Evolutionary conservation across 768 basidiomycete species (phyloP).

Genomic region (Lyophyllum atratum): DNA sequence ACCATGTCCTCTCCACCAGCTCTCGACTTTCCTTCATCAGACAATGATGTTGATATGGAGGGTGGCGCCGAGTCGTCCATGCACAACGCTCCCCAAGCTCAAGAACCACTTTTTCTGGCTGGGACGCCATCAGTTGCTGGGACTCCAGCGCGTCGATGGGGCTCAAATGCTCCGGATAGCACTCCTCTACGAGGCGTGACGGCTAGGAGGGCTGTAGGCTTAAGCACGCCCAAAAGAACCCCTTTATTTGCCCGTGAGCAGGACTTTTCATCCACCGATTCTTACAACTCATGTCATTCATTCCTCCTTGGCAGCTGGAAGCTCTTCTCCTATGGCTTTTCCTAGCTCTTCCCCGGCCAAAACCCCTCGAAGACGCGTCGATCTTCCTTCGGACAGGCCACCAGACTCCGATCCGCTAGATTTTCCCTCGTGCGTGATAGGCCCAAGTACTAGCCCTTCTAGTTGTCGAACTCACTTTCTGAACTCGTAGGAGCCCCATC

Average conservation of each 20-base stretch:
- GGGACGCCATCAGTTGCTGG: conserved; percentile 54
- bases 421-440: conserved; percentile 61
- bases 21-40: conserved; percentile 66
- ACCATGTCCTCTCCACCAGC: conserved; percentile 67
- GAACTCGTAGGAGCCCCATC: conserved; percentile 48
- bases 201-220: conserved; percentile 55
- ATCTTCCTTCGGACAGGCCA: conserved; percentile 36
- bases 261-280: neutral
- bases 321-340: conserved; percentile 65
- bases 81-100: conserved; percentile 35
- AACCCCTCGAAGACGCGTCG: conserved; percentile 40
- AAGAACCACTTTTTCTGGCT: conserved; percentile 52
- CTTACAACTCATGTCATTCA: conserved; percentile 3
- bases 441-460: neutral
- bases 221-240: conserved; percentile 57
- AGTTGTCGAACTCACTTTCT: neutral
- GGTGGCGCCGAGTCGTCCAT: conserved; percentile 37
- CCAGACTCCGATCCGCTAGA: conserved; percentile 67
- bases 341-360: conserved; percentile 65
- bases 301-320: conserved; percentile 39
- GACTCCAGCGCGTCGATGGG: conserved; percentile 45
- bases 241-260: conserved; percentile 53
- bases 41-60: conserved; percentile 59
- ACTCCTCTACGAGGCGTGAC: conserved; percentile 48
- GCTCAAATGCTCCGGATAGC: conserved; percentile 39